phyloP scores from a whole-genome alignment of 164 flowering plant genomes.

The Tetracentron sinense region DNA sequence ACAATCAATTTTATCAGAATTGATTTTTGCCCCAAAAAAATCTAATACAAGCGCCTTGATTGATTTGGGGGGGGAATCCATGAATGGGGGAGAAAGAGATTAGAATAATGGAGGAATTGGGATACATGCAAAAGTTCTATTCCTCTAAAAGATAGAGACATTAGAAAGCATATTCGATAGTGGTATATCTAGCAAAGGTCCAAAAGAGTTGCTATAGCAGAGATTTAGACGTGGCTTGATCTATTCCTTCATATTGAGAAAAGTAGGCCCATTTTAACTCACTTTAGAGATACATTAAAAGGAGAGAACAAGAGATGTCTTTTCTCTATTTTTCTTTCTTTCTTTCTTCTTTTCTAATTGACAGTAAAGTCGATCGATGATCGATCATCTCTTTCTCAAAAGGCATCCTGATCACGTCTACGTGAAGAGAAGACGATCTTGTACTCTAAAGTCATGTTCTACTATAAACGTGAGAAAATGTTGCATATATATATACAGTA shows the following conservation, averaged over 20 bases:
- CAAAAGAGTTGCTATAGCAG: conserved; percentile 19
- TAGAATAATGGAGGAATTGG: conserved; percentile 10
- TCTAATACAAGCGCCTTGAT: conserved; percentile 7
- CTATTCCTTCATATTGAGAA: background rate
- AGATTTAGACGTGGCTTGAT: background rate
- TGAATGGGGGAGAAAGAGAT: conserved; percentile 1
- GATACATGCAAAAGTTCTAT: conserved; percentile 33
- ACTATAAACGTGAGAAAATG: background rate
- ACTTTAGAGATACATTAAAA: conserved; percentile 1
- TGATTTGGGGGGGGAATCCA: conserved; percentile 9
- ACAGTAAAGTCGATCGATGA: background rate
- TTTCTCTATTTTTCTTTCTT: too few species aligned
- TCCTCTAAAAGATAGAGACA: conserved; percentile 13
- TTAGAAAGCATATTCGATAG: conserved; percentile 26
- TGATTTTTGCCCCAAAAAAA: too few species aligned
- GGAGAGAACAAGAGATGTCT: background rate
- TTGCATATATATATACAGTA: too few species aligned
- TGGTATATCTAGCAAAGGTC: conserved; percentile 8
- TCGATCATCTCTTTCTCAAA: too few species aligned
- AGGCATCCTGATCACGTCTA: background rate
- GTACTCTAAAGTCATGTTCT: background rate
- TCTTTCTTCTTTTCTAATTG: background rate
- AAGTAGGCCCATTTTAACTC: background rate
- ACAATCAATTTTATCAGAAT: too few species aligned
- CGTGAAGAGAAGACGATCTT: background rate